Evolutionary conservation across 805 yeast species (phyloP), one percentile per base, ranked within the genome.

Genomic region (Lipomyces oligophaga): DNA sequence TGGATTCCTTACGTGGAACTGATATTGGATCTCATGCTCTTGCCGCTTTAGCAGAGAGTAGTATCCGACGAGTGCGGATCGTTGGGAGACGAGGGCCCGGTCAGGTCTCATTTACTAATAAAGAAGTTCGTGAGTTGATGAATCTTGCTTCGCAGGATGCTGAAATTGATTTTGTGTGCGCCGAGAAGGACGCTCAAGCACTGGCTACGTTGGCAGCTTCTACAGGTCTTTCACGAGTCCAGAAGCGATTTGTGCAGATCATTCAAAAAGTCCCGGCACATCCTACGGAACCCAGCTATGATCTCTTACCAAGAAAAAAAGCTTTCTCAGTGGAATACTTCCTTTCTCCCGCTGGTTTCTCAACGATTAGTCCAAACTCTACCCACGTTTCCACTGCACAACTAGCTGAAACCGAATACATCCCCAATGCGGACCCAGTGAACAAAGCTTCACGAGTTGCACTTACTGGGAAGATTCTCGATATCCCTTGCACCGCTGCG

Each of bases 11-110:
- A 79, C 48, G 68, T 1, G 57, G 66, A 0, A 90, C 96, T 0
- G 98, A 93, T 65, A 82, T 93, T 16, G 70, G 85, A 0, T 62
- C 68, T 2, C 63, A 67, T 27, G 95, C 96, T 0, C 64, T 81
- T 7, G 68, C 70, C 2, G 63, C 65, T n/a, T 67, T 93, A 40
- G 60, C 65, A 30, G 60, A 62, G 5, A 78, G 84, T 39, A 69
- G 64, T 0, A 80, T 93, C n/a, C 67, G 76, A 49, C 70, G 73
- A 4, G 85, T 93, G 13, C 75, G 76, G 38, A 76, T 93, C 18
- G 81, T 85, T 38, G 98, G 89, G 1, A 76, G 98, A 58, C 74
- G 97, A 61, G 97, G 96, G 2, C 70, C 87, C 19, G 63, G 81
- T 36, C 89, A 88, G 38, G 52, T 42, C 8, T 39, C 95, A 21